Evolutionary conservation across 1,284 basidiomycete species (phyloP), one percentile per base, ranked within the genome.

Genomic region (Heterobasidion annosum): DNA sequence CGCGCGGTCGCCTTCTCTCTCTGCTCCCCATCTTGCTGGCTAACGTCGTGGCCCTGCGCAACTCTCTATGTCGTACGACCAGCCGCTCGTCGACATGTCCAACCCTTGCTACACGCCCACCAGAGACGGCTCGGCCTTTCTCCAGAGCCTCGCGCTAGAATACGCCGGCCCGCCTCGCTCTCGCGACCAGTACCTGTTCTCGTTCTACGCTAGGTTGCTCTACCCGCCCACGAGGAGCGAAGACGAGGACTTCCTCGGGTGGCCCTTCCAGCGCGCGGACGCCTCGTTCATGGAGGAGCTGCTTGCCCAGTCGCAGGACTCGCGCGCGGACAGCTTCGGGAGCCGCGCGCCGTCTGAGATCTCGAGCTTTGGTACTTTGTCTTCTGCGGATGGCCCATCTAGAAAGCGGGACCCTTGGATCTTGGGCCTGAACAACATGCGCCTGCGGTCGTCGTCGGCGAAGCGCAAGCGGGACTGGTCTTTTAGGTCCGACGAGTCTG

Each of bases 101-200:
- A 58, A 54, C 37, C 57, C 57, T 3, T 58, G 56, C 35, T 58
- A 58, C 43, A 52, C 47, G 35, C 48, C 55, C 12, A 49, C 56
- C 8, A 35, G 46, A 13, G 34, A 48, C 3, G 57, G 54, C 15
- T 54, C 55, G 4, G 52, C 53, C 13, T 58, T 56, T 32, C 55
- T 58, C 1, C 42, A 37, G 12, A 54, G 48, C 34, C 19, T 57
- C 19, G 48, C 55, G 9, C 45, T 47, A 9, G 53, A 50, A 32
- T 52, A 54, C 50, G 16, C 47, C 12, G 47, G 34, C 32, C 57
- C 51, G 1, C 57, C 57, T 13, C 50, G 50, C 12, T 56, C 57
- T 19, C 55, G 55, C n/a, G 57, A 58, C 37, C 57, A 58, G n/a
- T 58, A 58, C 48, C 50, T 58, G 12, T 19, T 57, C 25, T 58